Conservation (phyloP, 148 eudicot genomes). For the Euryodendron excelsum region DNA sequence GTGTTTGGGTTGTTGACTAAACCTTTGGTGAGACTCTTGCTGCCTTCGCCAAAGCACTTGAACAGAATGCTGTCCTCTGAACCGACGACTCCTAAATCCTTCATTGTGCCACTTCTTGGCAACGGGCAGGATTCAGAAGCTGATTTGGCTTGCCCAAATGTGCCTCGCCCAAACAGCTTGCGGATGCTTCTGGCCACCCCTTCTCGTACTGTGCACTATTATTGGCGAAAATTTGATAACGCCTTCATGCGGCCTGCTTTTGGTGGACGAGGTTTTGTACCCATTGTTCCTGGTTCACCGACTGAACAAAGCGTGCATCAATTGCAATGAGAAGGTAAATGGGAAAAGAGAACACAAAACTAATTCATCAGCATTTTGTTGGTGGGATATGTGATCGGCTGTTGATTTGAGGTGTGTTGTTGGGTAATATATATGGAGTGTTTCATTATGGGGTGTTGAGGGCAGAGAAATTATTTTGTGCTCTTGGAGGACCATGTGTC, state of each 20-base stretch:
- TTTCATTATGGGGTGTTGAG: not conserved
- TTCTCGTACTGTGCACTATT: conserved; percentile 62
- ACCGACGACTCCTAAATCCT: conserved; percentile 48
- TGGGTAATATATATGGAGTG: not conserved
- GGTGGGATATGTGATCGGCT: not conserved
- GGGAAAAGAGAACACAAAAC: not conserved
- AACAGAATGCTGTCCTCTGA: conserved; percentile 40
- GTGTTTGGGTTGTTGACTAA: conserved; percentile 78
- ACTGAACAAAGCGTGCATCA: conserved; percentile 47
- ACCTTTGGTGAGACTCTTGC: conserved; percentile 52
- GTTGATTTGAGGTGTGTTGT: not conserved
- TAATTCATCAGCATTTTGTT: not conserved
- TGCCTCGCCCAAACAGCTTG: conserved; percentile 55
- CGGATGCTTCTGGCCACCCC: conserved; percentile 64
- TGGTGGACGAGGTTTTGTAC: conserved; percentile 88
- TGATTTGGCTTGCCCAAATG: conserved; percentile 20
- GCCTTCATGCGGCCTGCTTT: conserved; percentile 83
- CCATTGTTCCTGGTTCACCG: conserved; percentile 72
- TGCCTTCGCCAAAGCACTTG: conserved; percentile 40
- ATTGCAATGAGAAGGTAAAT: not conserved
- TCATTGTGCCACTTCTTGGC: conserved; percentile 50
- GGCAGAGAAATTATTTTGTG: no score
- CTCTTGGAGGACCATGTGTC: no score
- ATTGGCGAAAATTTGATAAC: conserved; percentile 80
- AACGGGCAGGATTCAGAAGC: conserved; percentile 52